Percentiles rank a stretch among this genome's conserved stretches.
Conservation (phyloP, 2,329 filamentous ascomycete species). For the Allantophomopsis lycopodina region DNA sequence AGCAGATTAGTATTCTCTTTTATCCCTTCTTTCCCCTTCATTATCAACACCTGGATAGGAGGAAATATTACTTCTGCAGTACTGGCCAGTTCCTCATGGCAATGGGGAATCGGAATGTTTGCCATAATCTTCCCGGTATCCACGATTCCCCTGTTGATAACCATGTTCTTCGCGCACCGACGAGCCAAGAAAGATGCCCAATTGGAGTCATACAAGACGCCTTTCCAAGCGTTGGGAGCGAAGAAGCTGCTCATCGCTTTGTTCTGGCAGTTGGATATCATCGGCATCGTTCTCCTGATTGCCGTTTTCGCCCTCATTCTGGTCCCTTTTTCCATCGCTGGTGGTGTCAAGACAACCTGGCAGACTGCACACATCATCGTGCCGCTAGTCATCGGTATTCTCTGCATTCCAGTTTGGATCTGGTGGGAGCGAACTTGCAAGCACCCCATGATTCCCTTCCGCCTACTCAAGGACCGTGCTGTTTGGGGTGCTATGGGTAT, state of each 20-base stretch:
- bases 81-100: slow-evolving; percentile 35
- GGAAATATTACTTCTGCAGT: slow-evolving; percentile 40
- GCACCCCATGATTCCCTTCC: slow-evolving; percentile 43
- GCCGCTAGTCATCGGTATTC: slow-evolving; percentile 34
- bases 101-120: slow-evolving; percentile 53
- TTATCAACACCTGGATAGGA: slow-evolving; percentile 51
- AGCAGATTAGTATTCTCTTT: slow-evolving; percentile 52
- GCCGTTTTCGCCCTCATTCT: slow-evolving; percentile 31
- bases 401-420: slow-evolving; percentile 32
- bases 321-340: slow-evolving; percentile 38
- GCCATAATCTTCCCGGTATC: slow-evolving; percentile 43
- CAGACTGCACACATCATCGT: slow-evolving; percentile 32
- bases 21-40: slow-evolving; percentile 42
- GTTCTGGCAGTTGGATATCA: slow-evolving; percentile 39
- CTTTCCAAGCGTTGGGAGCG: slow-evolving; percentile 26
- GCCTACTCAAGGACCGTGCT: slow-evolving; percentile 46
- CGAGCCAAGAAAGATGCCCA: slow-evolving; percentile 37
- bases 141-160: slow-evolving; percentile 37
- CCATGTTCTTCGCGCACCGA: slow-evolving; percentile 32
- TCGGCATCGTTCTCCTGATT: slow-evolving; percentile 32
- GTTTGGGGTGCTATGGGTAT: slow-evolving; percentile 51
- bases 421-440: slow-evolving; percentile 37
- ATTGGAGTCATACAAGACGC: slow-evolving; percentile 27
- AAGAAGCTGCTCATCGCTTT: slow-evolving; percentile 25
- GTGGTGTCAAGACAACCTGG: slow-evolving; percentile 33